These are phyloP conservation scores for Pichia scutulata DNA, from an alignment of 805 yeast genomes.

Conservation along the genomic window DNA sequence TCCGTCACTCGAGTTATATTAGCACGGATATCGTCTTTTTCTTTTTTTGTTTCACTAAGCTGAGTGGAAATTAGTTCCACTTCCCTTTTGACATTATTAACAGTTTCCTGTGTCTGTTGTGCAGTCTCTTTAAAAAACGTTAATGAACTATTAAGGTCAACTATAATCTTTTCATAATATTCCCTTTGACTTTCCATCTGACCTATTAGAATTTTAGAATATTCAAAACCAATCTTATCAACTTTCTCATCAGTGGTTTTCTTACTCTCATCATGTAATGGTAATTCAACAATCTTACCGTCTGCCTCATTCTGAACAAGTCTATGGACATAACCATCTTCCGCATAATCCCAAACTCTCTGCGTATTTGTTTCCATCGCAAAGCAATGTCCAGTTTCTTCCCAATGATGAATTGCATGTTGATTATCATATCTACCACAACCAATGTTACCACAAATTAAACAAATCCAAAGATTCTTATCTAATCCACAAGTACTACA, in stretches of 20 bases:
- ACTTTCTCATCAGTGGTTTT: conserved; percentile 31
- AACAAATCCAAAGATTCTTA: conserved; percentile 77
- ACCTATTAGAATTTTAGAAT: conserved; percentile 67
- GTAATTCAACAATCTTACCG: conserved; percentile 81
- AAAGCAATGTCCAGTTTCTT: conserved; percentile 74
- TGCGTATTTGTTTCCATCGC: conserved; percentile 83
- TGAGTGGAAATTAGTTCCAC: neutral
- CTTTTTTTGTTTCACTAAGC: neutral
- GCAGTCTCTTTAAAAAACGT: conserved; percentile 2
- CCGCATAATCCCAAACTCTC: conserved; percentile 92
- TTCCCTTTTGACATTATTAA: neutral
- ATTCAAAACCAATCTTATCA: conserved; percentile 64
- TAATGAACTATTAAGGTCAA: conserved; percentile 20
- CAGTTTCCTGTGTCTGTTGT: conserved; percentile 1
- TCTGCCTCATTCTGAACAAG: conserved; percentile 77
- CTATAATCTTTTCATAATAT: conserved; percentile 55
- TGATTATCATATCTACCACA: conserved; percentile 83
- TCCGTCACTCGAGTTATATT: neutral
- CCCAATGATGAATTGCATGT: conserved; percentile 80
- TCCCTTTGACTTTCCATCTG: conserved; percentile 84
- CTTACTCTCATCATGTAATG: conserved; percentile 26
- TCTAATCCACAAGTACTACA: conserved; percentile 54
- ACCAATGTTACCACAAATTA: conserved; percentile 87
- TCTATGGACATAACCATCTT: conserved; percentile 84
- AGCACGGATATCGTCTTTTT: neutral